Evolutionary conservation across 345 rosid species (phyloP).

Genomic region (Camelina neglecta): DNA sequence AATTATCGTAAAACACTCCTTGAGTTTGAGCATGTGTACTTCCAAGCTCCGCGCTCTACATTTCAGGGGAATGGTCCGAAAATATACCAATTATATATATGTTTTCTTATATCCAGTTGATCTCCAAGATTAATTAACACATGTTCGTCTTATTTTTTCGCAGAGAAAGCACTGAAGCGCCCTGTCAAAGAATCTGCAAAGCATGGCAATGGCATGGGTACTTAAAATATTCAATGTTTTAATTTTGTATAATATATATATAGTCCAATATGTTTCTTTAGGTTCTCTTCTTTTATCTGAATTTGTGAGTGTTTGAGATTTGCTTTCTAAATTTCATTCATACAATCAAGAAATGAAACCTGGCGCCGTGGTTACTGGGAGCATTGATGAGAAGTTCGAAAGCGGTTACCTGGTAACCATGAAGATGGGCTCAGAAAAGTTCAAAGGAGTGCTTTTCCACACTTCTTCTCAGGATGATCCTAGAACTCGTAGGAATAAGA

Average conservation of each 20-base stretch:
- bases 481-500: conserved; percentile 33
- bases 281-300: background rate
- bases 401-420: conserved; percentile 68
- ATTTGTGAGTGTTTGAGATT: background rate
- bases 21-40: conserved; percentile 82
- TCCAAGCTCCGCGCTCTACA: conserved; percentile 47
- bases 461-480: conserved; percentile 47
- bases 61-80: conserved; percentile 14
- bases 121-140: no score
- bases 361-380: conserved; percentile 62
- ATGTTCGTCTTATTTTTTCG: no score
- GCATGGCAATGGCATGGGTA: no score
- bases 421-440: conserved; percentile 56
- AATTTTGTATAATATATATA: no score
- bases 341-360: conserved; percentile 39
- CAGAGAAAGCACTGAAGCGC: no score
- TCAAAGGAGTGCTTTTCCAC: conserved; percentile 73
- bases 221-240: no score
- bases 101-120: background rate
- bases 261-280: background rate
- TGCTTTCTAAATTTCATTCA: background rate
- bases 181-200: no score
- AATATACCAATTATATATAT: background rate
- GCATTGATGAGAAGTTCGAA: conserved; percentile 74
- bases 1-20: conserved; percentile 63